Base-by-base conservation (phyloP, 1,284 basidiomycete genomes). In the Irpex lacteus region DNA sequence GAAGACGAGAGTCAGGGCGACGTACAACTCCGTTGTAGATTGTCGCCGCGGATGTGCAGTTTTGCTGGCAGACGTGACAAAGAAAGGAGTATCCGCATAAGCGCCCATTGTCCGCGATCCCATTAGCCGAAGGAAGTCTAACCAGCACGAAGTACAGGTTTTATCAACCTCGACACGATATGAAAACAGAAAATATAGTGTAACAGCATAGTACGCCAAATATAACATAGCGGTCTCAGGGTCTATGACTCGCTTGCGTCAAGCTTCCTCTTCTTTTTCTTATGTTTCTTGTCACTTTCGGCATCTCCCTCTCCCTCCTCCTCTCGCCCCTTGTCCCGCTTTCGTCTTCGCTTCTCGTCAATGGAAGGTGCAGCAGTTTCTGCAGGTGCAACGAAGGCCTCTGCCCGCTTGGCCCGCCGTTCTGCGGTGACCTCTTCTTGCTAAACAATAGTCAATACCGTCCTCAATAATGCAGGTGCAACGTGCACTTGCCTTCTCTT, bases 361-460 rank as follows among this genome's bases (percentile, higher is more conserved):
- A 95, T 85, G 0, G 88, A 90, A 1, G 85, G 87, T 26, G 83
- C 90, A 1, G 81, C 85, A 18, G 80, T 80, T 74, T 97, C 95
- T 18, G 77, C 80, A 1, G 95, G 95, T 3, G 95, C 93, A 61
- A 95, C 81, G 64, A 92, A 97, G 1, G 85, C 92, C 75, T 93
- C 89, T 65, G 92, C 92, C 44, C 95, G 88, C 74, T 91, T 88
- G 36, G 86, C 89, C 57, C 83, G 85, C 63, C 89, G 85, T 72
- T 88, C 85, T 53, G 85, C 86, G 3, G 86, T 85, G 13, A 82
- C 82, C 66, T 91, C 90, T 37, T 84, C 82, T 91, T 96, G 94
- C 89, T 94, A 75, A 61, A 40, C 59, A 56, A 36, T 61, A 47
- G 53, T 52, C 4, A 37, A 44, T n/a, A 5, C 52, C 32, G 18